Conservation (phyloP, 305 asterid species). For the Solanum hybrid region DNA sequence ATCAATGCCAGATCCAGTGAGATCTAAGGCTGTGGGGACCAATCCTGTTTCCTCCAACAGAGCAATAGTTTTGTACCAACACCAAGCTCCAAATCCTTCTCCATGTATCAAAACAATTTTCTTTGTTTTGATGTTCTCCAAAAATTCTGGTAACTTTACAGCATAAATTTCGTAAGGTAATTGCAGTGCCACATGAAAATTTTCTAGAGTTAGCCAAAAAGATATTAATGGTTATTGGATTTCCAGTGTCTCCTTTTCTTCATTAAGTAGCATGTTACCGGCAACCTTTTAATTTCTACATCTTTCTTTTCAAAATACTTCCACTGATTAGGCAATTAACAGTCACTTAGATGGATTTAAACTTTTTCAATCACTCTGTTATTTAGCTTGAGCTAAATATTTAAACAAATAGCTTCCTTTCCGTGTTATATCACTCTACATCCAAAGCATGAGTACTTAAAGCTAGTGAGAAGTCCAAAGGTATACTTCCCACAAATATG, state of each 20-base stretch:
- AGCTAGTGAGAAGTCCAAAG: background rate
- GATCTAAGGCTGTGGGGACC: conserved; percentile 66
- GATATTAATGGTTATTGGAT: background rate
- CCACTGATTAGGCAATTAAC: background rate
- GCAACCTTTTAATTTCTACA: no score
- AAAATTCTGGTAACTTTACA: conserved; percentile 55
- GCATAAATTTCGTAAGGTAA: conserved; percentile 9
- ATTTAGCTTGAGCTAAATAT: background rate
- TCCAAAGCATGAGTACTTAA: background rate
- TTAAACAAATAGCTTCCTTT: background rate
- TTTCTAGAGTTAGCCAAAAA: background rate
- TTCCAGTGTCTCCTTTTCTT: background rate
- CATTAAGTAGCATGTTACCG: no score
- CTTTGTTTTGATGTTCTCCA: conserved; percentile 78
- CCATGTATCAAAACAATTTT: conserved; percentile 85
- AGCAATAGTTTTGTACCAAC: conserved; percentile 93
- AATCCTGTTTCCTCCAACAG: conserved; percentile 78
- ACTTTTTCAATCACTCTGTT: background rate
- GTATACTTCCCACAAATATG: background rate
- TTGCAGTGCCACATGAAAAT: background rate
- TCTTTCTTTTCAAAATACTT: no score
- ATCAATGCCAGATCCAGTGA: conserved; percentile 83
- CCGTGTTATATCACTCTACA: background rate
- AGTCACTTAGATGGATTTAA: background rate
- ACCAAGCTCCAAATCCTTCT: conserved; percentile 99